A percentile compares a stretch with the other conserved stretches of the same genome.
Evolutionary conservation across 345 rosid species (phyloP).

Genomic region (Durio zibethinus): DNA sequence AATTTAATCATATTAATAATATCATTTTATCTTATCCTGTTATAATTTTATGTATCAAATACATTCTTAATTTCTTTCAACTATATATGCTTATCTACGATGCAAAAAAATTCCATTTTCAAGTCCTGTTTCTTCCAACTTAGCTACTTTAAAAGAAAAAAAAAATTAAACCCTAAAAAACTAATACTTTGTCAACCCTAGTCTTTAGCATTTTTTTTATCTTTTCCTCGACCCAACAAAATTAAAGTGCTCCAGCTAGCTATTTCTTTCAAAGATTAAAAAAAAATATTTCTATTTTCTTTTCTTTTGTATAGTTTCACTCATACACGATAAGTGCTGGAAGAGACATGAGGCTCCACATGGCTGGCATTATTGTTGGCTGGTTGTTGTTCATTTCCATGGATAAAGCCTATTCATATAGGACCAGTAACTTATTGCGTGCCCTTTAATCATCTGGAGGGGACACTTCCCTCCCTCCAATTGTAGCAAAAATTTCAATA

Average conservation of each 20-base stretch:
- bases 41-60: no score
- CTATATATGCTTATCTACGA: not conserved
- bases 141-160: not conserved
- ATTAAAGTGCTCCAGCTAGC: not conserved
- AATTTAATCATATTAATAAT: no score
- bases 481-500: not conserved
- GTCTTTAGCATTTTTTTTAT: no score
- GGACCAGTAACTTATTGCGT: not conserved
- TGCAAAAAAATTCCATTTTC: not conserved
- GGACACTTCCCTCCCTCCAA: not conserved
- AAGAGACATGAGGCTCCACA: constrained; percentile 8
- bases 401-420: constrained; percentile 2
- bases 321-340: not conserved
- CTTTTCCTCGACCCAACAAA: not conserved
- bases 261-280: no score
- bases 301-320: not conserved
- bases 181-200: not conserved
- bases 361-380: not conserved
- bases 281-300: not conserved
- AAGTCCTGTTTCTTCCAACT: not conserved
- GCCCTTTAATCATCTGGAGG: not conserved
- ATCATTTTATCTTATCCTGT: no score
- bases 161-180: not conserved
- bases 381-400: not conserved
- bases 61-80: no score